These are phyloP conservation scores for Pythium phragmiticola DNA, from an alignment of 352 stramenopile genomes.

Conservation along the genomic window DNA sequence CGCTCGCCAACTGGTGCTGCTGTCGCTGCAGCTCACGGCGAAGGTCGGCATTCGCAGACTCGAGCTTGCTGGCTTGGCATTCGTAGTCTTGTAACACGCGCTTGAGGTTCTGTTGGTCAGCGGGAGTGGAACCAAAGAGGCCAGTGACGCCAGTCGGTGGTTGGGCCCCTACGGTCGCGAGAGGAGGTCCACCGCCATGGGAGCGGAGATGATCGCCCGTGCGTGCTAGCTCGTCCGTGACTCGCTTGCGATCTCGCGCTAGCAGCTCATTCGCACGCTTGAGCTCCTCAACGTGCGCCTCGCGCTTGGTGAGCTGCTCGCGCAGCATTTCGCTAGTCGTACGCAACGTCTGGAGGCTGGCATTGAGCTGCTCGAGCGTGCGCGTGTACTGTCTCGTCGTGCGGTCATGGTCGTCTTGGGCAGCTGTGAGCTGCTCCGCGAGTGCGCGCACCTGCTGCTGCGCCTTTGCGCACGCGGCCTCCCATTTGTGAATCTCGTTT, in stretches of 20 bases:
- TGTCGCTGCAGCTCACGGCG: slow-evolving; percentile 41
- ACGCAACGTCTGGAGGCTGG: slow-evolving; percentile 26
- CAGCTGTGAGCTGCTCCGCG: slow-evolving; percentile 29
- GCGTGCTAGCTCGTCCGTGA: slow-evolving; percentile 25
- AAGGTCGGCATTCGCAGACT: slow-evolving; percentile 41
- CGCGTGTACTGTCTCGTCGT: slow-evolving; percentile 36
- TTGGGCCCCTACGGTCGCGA: background rate
- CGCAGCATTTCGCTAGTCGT: slow-evolving; percentile 11
- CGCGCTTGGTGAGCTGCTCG: slow-evolving; percentile 13
- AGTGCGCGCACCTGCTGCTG: slow-evolving; percentile 35
- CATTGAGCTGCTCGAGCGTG: slow-evolving; percentile 34
- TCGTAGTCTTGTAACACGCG: slow-evolving; percentile 59
- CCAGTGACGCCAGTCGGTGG: background rate
- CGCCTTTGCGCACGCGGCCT: slow-evolving; percentile 26
- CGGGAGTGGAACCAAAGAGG: slow-evolving; percentile 29
- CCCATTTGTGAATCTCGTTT: slow-evolving; percentile 39
- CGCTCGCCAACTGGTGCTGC: slow-evolving; percentile 51
- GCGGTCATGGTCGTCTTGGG: slow-evolving; percentile 32
- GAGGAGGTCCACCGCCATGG: background rate
- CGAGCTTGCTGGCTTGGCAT: slow-evolving; percentile 40
- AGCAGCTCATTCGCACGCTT: slow-evolving; percentile 26
- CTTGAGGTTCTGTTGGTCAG: slow-evolving; percentile 51
- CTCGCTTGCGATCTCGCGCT: slow-evolving; percentile 28
- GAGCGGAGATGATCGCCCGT: slow-evolving; percentile 4
- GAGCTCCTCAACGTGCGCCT: slow-evolving; percentile 24